Evolutionary conservation across 495 filamentous ascomycete species (phyloP).

Genomic region (Articulospora tetracladia): DNA sequence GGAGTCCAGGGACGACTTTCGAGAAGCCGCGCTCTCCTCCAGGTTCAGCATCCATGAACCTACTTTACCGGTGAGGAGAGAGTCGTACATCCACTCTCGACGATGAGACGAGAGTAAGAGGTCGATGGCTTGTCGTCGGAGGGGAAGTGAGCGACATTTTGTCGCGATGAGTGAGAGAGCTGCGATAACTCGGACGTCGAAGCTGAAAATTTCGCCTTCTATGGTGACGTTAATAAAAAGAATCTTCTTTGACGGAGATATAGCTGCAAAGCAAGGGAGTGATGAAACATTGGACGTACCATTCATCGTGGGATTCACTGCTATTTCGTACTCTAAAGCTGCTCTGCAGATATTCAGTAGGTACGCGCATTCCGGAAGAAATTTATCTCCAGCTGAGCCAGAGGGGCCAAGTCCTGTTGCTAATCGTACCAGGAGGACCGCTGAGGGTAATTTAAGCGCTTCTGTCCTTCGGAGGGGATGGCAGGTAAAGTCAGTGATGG

Average conservation of each 20-base stretch:
- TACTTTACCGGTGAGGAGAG: constrained; percentile 8
- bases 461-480: constrained; percentile 7
- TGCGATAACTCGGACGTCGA: constrained; percentile 15
- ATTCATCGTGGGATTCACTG: neutral
- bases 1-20: neutral
- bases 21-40: constrained; percentile 3
- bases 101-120: constrained; percentile 27
- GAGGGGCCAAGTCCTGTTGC: constrained; percentile 2
- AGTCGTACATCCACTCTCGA: constrained; percentile 44
- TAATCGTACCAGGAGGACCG: constrained; percentile 3
- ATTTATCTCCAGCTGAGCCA: constrained; percentile 1
- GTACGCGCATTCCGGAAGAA: constrained; percentile 14
- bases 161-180: constrained; percentile 14
- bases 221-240: neutral
- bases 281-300: neutral
- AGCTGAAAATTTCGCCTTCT: constrained; percentile 14
- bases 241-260: neutral
- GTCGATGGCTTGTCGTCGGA: constrained; percentile 19
- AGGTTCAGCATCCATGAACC: constrained; percentile 15
- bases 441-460: constrained; percentile 8
- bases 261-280: neutral
- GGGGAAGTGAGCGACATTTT: constrained; percentile 14
- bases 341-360: neutral
- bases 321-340: constrained; percentile 5
- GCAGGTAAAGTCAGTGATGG: neutral